These are phyloP conservation scores for Vaccinium darrowii DNA, from an alignment of 148 eudicot genomes.

Conservation along the genomic window DNA sequence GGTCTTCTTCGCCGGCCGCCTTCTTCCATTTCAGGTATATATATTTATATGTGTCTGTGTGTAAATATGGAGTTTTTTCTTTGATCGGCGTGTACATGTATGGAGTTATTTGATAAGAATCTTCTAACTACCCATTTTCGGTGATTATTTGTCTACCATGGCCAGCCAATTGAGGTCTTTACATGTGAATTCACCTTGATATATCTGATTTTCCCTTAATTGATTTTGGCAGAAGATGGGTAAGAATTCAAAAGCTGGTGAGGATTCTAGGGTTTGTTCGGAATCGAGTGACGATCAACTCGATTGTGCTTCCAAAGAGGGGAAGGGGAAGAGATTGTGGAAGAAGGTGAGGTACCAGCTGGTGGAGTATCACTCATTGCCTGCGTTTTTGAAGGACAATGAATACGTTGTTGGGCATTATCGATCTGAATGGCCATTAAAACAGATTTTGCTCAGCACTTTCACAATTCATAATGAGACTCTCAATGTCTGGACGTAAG, in stretches of 20 bases:
- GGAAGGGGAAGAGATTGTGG: slow-evolving; percentile 80
- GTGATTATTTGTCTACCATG: not conserved
- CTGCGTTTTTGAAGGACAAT: slow-evolving; percentile 78
- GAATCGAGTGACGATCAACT: slow-evolving; percentile 4
- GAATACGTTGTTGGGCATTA: slow-evolving; percentile 79
- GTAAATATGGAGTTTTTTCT: too few species aligned
- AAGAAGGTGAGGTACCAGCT: slow-evolving; percentile 84
- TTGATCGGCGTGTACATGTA: not conserved
- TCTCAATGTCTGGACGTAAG: slow-evolving; percentile 96
- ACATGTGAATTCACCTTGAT: not conserved
- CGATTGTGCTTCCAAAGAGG: slow-evolving; percentile 23
- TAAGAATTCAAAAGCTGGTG: not conserved
- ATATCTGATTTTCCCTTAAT: not conserved
- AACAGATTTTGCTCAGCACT: slow-evolving; percentile 68
- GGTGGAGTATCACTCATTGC: slow-evolving; percentile 77
- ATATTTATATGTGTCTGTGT: not conserved
- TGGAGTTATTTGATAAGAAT: not conserved
- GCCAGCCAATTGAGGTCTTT: not conserved
- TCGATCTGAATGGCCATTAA: slow-evolving; percentile 79
- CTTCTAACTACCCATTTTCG: not conserved
- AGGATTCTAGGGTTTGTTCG: slow-evolving; percentile 13
- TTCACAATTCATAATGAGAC: slow-evolving; percentile 88
- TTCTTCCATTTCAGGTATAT: not conserved
- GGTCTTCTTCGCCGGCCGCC: not conserved
- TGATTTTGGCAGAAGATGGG: slow-evolving; percentile 20